phyloP scores from a whole-genome alignment of 345 rosid genomes.

The Euphorbia pulcherrima region DNA sequence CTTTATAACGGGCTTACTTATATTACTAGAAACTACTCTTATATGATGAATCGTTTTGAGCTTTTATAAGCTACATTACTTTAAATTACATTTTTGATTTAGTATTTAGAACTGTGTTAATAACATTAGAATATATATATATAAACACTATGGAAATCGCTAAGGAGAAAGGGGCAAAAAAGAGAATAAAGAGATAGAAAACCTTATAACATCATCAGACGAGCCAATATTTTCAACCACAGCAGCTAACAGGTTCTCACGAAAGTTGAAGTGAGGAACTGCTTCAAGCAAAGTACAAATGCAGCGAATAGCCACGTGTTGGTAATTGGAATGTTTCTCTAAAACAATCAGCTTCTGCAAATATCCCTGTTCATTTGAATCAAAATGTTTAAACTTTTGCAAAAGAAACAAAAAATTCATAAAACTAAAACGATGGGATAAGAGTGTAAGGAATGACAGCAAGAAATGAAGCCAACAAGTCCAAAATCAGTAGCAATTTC shows the following conservation, averaged over 20 bases:
- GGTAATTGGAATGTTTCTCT: constrained; percentile 54
- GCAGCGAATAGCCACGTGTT: constrained; percentile 68
- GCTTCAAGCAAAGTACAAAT: constrained; percentile 75
- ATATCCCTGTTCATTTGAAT: constrained; percentile 51
- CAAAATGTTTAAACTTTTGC: neutral
- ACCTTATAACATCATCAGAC: constrained; percentile 79
- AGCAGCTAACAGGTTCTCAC: constrained; percentile 61
- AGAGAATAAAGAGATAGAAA: constrained; percentile 15
- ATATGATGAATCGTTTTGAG: no score
- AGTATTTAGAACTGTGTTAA: no score
- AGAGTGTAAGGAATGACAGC: neutral
- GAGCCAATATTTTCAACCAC: constrained; percentile 73
- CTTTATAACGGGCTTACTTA: no score
- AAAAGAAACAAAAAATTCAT: neutral
- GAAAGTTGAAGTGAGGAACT: constrained; percentile 85
- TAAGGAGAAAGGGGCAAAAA: constrained; percentile 4
- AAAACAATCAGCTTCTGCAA: constrained; percentile 60
- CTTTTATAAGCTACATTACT: no score
- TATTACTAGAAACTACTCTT: no score
- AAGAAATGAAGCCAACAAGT: neutral
- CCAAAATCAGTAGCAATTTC: neutral
- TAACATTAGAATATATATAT: no score
- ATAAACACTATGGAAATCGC: neutral
- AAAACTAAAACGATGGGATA: neutral
- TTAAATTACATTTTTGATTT: no score